Percentiles rank a stretch among this genome's conserved stretches.
These are phyloP conservation scores for Aspergillus carbonarius DNA, from an alignment of 2,329 filamentous ascomycete species.

Conservation along the genomic window DNA sequence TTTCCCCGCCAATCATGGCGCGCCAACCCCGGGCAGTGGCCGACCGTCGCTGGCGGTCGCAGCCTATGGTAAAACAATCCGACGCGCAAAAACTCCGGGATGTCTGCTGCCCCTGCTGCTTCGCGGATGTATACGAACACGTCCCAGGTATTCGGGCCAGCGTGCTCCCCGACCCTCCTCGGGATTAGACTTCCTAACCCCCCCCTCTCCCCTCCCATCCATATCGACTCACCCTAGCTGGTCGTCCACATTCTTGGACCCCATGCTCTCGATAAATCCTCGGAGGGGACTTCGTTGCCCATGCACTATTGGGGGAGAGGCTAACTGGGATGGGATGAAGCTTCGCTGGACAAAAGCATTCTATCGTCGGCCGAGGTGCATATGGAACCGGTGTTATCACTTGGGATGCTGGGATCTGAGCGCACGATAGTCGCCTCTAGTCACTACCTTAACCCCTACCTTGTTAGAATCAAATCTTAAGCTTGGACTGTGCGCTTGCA, in stretches of 20 bases:
- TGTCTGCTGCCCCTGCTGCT: background rate
- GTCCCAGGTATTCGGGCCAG: background rate
- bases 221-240: too few species aligned
- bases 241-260: too few species aligned
- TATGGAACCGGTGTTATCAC: background rate
- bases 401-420: background rate
- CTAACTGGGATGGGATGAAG: background rate
- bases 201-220: background rate
- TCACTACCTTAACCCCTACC: constrained; percentile 3
- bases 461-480: constrained; percentile 1
- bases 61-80: constrained; percentile 4
- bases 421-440: constrained; percentile 1
- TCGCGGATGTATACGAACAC: background rate
- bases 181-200: background rate
- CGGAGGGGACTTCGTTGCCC: background rate
- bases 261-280: too few species aligned
- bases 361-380: background rate
- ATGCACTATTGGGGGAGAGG: background rate
- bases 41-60: background rate
- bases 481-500: constrained; percentile 1
- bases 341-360: background rate
- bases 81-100: background rate
- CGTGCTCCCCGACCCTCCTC: background rate
- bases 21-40: background rate
- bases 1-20: background rate